These are phyloP conservation scores for Plantago elongata DNA, from an alignment of 257 asterid species.

Conservation along the genomic window DNA sequence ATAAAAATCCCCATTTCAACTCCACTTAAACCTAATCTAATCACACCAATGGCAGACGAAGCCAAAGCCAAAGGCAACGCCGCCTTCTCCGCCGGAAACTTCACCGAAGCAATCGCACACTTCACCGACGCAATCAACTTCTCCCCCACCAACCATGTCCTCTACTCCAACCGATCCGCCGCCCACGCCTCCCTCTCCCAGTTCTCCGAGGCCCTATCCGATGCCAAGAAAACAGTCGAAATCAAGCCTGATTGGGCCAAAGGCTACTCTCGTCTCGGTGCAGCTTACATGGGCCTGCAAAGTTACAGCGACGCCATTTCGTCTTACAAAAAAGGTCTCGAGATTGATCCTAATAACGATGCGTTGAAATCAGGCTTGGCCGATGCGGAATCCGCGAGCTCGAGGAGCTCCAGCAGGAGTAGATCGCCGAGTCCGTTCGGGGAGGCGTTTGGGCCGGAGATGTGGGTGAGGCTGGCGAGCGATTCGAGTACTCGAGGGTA, in stretches of 20 bases:
- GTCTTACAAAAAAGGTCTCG: constrained; percentile 71
- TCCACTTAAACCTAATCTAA: neutral
- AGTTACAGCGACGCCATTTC: constrained; percentile 52
- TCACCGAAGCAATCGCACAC: constrained; percentile 53
- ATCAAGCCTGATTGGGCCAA: constrained; percentile 81
- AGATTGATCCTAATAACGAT: constrained; percentile 77
- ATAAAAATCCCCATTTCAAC: neutral
- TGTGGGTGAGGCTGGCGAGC: constrained; percentile 75
- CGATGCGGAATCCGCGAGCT: constrained; percentile 60
- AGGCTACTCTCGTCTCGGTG: constrained; percentile 91
- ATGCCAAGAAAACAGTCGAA: constrained; percentile 82
- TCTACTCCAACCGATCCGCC: constrained; percentile 94
- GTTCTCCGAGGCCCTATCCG: constrained; percentile 69
- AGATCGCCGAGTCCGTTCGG: constrained; percentile 55
- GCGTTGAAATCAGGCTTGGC: constrained; percentile 74
- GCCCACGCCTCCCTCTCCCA: constrained; percentile 65
- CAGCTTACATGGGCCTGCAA: constrained; percentile 69
- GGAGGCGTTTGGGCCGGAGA: constrained; percentile 86
- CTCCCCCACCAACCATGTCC: constrained; percentile 70
- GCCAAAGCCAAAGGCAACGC: constrained; percentile 93
- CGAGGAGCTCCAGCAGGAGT: constrained; percentile 30
- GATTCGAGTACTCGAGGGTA: constrained; percentile 60
- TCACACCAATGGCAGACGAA: constrained; percentile 71
- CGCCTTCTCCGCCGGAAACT: constrained; percentile 80
- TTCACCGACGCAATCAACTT: constrained; percentile 74